These are phyloP conservation scores for Cercospora sp. DNA, from an alignment of 2,329 filamentous ascomycete species.

Conservation along the genomic window DNA sequence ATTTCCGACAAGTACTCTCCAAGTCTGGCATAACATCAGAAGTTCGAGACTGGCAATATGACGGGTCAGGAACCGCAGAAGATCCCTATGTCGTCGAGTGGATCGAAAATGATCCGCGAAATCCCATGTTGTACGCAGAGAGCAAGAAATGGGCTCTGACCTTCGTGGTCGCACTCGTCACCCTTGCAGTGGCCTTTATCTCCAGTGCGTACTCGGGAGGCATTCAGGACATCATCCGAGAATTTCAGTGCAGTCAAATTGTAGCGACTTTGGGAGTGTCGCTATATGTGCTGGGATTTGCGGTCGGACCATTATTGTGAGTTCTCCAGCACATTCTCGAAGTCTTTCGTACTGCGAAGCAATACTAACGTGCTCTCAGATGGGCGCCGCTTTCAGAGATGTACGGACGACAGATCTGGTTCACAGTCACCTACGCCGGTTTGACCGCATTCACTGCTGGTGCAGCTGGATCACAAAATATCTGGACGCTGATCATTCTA, in stretches of 20 bases:
- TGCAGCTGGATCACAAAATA: slow-evolving; percentile 47
- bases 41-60: slow-evolving; percentile 37
- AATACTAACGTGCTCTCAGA: neutral
- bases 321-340: neutral
- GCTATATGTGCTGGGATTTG: slow-evolving; percentile 64
- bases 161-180: slow-evolving; percentile 62
- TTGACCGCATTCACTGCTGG: slow-evolving; percentile 46
- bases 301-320: slow-evolving; percentile 48
- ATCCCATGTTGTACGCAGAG: slow-evolving; percentile 61
- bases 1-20: slow-evolving; percentile 37
- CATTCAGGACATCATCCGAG: slow-evolving; percentile 53
- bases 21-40: slow-evolving; percentile 39
- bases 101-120: slow-evolving; percentile 64
- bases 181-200: slow-evolving; percentile 67
- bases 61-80: slow-evolving; percentile 59
- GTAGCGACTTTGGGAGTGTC: slow-evolving; percentile 63
- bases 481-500: slow-evolving; percentile 47
- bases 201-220: slow-evolving; percentile 67
- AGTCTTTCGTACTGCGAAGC: neutral
- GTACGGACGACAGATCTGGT: slow-evolving; percentile 50
- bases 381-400: slow-evolving; percentile 65
- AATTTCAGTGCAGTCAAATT: slow-evolving; percentile 56
- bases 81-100: slow-evolving; percentile 69
- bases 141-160: slow-evolving; percentile 66
- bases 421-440: slow-evolving; percentile 39